Conservation (phyloP, 2,329 filamentous ascomycete species). For the Colletotrichum lentis region DNA sequence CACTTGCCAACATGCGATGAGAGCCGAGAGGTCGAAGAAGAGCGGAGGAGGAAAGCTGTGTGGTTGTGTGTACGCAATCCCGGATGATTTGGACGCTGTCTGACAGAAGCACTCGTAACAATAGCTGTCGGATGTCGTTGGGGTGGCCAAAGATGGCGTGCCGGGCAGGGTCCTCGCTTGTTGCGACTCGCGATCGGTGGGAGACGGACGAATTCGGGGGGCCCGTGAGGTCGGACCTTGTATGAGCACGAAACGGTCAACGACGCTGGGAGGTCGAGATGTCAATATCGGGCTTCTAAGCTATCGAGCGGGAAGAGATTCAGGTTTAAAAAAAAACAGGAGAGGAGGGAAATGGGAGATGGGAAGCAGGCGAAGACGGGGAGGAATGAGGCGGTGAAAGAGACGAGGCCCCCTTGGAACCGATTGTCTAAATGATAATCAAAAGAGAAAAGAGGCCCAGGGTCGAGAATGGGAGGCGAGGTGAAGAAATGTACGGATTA, state of each 20-base stretch:
- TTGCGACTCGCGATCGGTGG: conserved; percentile 11
- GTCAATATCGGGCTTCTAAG: not conserved
- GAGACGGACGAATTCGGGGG: not conserved
- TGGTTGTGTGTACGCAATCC: not conserved
- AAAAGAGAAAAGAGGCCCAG: conserved; percentile 23
- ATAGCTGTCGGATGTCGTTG: conserved; percentile 20
- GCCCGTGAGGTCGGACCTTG: not conserved
- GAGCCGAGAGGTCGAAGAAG: not conserved
- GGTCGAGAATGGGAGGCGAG: conserved; percentile 22
- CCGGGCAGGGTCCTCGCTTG: conserved; percentile 5
- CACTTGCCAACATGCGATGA: not conserved
- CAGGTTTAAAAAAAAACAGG: not conserved
- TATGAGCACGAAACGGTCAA: not conserved
- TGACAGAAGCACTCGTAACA: conserved; percentile 18
- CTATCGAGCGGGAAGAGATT: not conserved
- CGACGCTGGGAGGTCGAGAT: not conserved
- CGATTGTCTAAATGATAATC: conserved; percentile 29
- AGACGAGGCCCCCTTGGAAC: conserved; percentile 17
- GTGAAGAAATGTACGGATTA: conserved; percentile 30
- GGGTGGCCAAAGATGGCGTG: conserved; percentile 14
- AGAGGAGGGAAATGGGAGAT: not conserved
- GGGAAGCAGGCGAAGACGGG: not conserved
- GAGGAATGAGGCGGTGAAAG: not conserved
- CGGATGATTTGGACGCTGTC: not conserved
- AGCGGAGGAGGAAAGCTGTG: not conserved